Percentiles rank a stretch among this genome's conserved stretches.
Evolutionary conservation across 305 asterid genomes (phyloP).

Genomic region (Nicotiana rustica): DNA sequence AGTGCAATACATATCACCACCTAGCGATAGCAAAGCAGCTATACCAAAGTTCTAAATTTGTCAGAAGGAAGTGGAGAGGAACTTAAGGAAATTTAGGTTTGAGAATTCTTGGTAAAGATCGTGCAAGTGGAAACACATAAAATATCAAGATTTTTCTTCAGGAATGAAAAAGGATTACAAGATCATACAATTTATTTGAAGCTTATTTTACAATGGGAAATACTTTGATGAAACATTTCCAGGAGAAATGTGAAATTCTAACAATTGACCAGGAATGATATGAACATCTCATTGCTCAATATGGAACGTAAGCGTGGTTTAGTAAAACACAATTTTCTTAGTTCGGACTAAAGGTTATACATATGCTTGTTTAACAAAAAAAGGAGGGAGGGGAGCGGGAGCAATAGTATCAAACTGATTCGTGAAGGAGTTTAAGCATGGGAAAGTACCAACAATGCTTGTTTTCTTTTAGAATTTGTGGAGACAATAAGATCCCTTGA

Average conservation of each 20-base stretch:
- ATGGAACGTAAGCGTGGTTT: conserved; percentile 14
- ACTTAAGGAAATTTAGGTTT: not conserved
- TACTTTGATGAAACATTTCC: not conserved
- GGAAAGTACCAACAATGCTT: conserved; percentile 84
- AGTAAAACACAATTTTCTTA: not conserved
- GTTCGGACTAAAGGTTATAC: conserved; percentile 32
- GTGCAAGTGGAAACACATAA: conserved; percentile 16
- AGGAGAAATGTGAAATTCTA: conserved; percentile 21
- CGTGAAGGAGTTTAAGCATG: conserved; percentile 36
- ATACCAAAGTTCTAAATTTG: not conserved
- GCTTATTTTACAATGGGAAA: not conserved
- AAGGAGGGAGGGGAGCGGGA: conserved; percentile 25
- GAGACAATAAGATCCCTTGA: conserved; percentile 96
- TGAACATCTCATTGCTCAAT: conserved; percentile 19
- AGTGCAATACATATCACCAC: conserved; percentile 25
- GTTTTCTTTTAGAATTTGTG: conserved; percentile 85
- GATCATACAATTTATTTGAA: not conserved
- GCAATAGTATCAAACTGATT: conserved; percentile 34
- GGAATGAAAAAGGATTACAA: conserved; percentile 11
- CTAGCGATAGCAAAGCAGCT: not conserved
- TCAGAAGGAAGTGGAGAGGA: not conserved
- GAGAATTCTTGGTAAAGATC: not conserved
- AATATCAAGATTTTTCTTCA: conserved; percentile 18
- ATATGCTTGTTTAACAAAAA: conserved; percentile 22
- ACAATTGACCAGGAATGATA: not conserved